Conservation (phyloP, 2,329 filamentous ascomycete species). For the Exophiala viscosa region DNA sequence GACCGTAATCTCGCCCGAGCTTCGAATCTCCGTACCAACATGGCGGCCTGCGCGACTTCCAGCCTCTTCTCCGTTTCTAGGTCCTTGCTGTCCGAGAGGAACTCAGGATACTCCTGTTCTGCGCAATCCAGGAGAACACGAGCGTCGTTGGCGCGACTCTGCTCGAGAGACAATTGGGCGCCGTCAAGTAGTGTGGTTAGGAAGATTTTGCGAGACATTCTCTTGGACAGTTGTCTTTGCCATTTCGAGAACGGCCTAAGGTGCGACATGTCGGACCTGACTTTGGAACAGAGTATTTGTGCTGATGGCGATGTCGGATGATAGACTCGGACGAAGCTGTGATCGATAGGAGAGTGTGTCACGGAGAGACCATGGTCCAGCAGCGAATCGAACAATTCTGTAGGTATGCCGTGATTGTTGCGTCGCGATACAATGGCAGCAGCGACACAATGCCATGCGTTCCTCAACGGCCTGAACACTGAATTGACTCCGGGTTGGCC, state of each 20-base stretch:
- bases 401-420: slow-evolving; percentile 29
- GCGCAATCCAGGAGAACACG: slow-evolving; percentile 24
- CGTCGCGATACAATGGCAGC: slow-evolving; percentile 29
- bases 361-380: slow-evolving; percentile 7
- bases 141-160: slow-evolving; percentile 23
- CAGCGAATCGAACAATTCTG: slow-evolving; percentile 32
- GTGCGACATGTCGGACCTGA: slow-evolving; percentile 22
- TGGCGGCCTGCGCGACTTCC: slow-evolving; percentile 7
- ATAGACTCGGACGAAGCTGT: slow-evolving; percentile 34
- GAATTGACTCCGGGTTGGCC: slow-evolving; percentile 10
- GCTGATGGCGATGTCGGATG: slow-evolving; percentile 38
- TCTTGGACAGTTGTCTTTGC: slow-evolving; percentile 12
- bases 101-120: slow-evolving; percentile 23
- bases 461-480: slow-evolving; percentile 4
- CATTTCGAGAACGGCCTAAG: slow-evolving; percentile 17
- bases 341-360: slow-evolving; percentile 25
- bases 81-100: slow-evolving; percentile 7
- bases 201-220: slow-evolving; percentile 30
- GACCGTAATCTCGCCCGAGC: background rate
- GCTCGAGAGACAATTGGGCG: slow-evolving; percentile 37
- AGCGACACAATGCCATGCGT: slow-evolving; percentile 24
- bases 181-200: slow-evolving; percentile 37
- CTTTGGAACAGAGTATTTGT: slow-evolving; percentile 1
- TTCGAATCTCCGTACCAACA: background rate
- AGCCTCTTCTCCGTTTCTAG: slow-evolving; percentile 10